phyloP scores from a whole-genome alignment of 495 filamentous ascomycete genomes.

The Podospora sp. region DNA sequence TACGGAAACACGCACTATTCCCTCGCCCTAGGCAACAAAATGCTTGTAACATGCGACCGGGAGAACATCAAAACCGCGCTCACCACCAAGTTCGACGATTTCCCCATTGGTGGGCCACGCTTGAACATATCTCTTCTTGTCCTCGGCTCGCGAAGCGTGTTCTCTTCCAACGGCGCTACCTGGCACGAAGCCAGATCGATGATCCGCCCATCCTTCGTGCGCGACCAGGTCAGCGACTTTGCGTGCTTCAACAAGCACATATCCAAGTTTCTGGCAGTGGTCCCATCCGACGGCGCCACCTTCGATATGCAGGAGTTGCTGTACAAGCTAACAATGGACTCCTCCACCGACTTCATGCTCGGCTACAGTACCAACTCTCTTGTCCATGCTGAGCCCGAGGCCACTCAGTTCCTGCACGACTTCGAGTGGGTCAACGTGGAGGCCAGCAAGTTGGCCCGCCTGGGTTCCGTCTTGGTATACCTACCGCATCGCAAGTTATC shows the following conservation, averaged over 20 bases:
- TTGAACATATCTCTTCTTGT: constrained; percentile 37
- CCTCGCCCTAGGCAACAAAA: constrained; percentile 30
- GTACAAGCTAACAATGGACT: constrained; percentile 65
- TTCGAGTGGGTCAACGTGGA: constrained; percentile 44
- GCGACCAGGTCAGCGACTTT: constrained; percentile 55
- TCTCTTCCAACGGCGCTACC: constrained; percentile 66
- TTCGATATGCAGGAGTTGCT: constrained; percentile 66
- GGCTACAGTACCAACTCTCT: constrained; percentile 45
- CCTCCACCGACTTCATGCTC: constrained; percentile 64
- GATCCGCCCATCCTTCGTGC: constrained; percentile 51
- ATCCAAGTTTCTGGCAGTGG: constrained; percentile 50
- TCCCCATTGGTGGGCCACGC: constrained; percentile 39
- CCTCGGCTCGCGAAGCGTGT: constrained; percentile 56
- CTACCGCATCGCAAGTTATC: constrained; percentile 54
- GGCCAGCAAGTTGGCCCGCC: constrained; percentile 47
- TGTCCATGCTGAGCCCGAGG: constrained; percentile 34
- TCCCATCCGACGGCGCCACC: constrained; percentile 41
- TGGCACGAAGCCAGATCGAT: constrained; percentile 61
- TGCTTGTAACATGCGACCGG: constrained; percentile 64
- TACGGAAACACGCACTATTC: constrained; percentile 39
- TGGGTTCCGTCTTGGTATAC: constrained; percentile 57
- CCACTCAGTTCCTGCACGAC: constrained; percentile 39
- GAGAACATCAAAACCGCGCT: constrained; percentile 76
- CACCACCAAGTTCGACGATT: constrained; percentile 67
- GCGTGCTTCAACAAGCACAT: constrained; percentile 61